These are phyloP conservation scores for Fusarium irregulare DNA, from an alignment of 2,329 filamentous ascomycete species.

Conservation along the genomic window DNA sequence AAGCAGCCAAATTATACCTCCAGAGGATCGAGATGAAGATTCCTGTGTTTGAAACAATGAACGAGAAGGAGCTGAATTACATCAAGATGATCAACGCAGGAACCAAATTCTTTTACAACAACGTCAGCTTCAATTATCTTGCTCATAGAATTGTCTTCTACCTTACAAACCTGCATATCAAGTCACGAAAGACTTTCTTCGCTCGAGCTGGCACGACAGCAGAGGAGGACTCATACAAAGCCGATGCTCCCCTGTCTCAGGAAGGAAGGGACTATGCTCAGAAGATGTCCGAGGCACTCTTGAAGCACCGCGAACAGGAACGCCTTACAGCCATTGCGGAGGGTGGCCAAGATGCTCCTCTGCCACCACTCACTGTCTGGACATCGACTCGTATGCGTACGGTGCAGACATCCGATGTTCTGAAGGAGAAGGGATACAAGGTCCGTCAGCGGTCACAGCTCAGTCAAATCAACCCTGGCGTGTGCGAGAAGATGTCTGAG, in stretches of 20 bases:
- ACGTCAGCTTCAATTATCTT: conserved; percentile 95
- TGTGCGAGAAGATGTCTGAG: conserved; percentile 94
- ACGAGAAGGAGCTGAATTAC: conserved; percentile 92
- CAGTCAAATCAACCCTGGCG: conserved; percentile 96
- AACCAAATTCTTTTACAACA: conserved; percentile 93
- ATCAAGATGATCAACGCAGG: conserved; percentile 99
- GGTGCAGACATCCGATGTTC: conserved; percentile 85
- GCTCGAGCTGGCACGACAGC: conserved; percentile 85
- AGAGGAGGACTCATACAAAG: conserved; percentile 93
- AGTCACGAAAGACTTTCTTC: conserved; percentile 93
- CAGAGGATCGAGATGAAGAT: conserved; percentile 91
- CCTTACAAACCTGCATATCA: conserved; percentile 96
- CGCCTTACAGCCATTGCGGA: conserved; percentile 74
- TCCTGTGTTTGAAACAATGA: conserved; percentile 96
- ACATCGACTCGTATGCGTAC: conserved; percentile 92
- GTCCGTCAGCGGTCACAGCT: conserved; percentile 94
- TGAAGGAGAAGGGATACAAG: conserved; percentile 84
- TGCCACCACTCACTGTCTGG: conserved; percentile 91
- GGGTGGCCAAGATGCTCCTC: conserved; percentile 73
- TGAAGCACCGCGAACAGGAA: conserved; percentile 87
- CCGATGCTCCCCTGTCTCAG: conserved; percentile 84
- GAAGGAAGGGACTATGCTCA: conserved; percentile 83
- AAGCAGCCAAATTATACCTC: conserved; percentile 92
- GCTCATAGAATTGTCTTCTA: conserved; percentile 99
- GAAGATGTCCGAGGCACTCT: conserved; percentile 85